Base-by-base conservation (phyloP, 257 asterid genomes). In the Solanum neorickii region DNA sequence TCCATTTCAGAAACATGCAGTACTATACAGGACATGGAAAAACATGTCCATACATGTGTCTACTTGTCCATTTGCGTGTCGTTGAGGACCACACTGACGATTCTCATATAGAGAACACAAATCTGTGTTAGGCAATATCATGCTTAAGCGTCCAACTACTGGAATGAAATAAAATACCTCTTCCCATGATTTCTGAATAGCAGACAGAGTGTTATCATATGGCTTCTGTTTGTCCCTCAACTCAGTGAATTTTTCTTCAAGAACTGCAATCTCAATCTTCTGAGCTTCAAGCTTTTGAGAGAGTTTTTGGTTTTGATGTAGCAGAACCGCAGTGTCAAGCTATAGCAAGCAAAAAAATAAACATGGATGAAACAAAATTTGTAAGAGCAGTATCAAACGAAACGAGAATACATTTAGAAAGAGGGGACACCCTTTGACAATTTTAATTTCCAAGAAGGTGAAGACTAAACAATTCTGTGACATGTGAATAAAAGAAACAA, bases 221-320 rank as follows among this genome's bases (percentile, higher is more conserved):
- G 95, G 92, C 76, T 89, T 91, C 89, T 95, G 99, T 86, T 91
- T 94, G 88, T 93, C 94, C 86, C 88, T 92, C 91, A 95, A 88
- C 87, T 89, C 93, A 87, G 83, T 62, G 31, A 91, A 86, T 88
- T 92, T 92, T 91, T 89, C 95, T 86, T 90, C 96, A 72, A 96
- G 93, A 78, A 89, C 94, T 46, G 70, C 83, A 82, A 93, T 91
- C 93, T 96, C 99, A 68, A 93, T 91, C 89, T 95, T 97, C 90
- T 96, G 99, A 65, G 95, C 91, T 89, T 97, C 98, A 92, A 97
- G 88, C 93, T 97, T 97, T 93, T 95, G 99, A 41, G 88, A 86
- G 86, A 96, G 98, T 88, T 97, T 96, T 90, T 96, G 96, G 92
- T 97, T 97, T 92, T 97, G 99, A 91, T 95, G 96, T 87, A 91